A percentile compares a stretch with the other conserved stretches of the same genome.
phyloP scores from a whole-genome alignment of 768 basidiomycete genomes.

The Aureoboletus auriporus region DNA sequence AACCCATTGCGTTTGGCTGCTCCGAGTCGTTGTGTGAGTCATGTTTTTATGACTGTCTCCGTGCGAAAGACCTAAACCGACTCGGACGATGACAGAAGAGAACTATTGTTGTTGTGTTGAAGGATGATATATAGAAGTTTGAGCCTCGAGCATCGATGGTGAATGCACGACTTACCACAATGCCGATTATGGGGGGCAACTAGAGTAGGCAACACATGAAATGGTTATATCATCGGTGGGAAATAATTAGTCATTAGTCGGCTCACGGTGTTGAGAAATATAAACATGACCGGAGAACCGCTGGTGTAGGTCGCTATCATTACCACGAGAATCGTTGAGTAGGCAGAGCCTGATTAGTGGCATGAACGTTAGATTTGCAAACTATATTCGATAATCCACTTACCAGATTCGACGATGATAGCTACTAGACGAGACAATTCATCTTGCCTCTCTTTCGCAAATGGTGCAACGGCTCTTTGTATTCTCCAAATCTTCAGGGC shows the following conservation, averaged over 20 bases:
- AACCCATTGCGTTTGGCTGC: background rate
- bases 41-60: constrained; percentile 2
- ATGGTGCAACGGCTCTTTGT: background rate
- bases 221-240: background rate
- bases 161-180: constrained; percentile 9
- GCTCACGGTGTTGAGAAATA: constrained; percentile 17
- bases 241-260: too few relatives aligned
- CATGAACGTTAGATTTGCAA: background rate
- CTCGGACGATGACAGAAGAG: constrained; percentile 25
- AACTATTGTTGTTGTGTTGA: constrained; percentile 3
- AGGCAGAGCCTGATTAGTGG: background rate
- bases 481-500: constrained; percentile 1
- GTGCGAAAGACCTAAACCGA: constrained; percentile 18
- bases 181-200: constrained; percentile 15
- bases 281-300: constrained; percentile 4
- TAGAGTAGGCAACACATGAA: background rate
- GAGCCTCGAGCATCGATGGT: background rate
- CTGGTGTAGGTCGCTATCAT: constrained; percentile 12
- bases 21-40: background rate
- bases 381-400: background rate
- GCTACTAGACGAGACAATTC: background rate
- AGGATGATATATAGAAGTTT: background rate
- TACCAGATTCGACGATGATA: constrained; percentile 1
- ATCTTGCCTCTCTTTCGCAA: background rate
- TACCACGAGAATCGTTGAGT: constrained; percentile 8